Percentiles rank a stretch among this genome's conserved stretches.
Evolutionary conservation across 257 asterid genomes (phyloP).

Genomic region (Ligustrum vulgare): DNA sequence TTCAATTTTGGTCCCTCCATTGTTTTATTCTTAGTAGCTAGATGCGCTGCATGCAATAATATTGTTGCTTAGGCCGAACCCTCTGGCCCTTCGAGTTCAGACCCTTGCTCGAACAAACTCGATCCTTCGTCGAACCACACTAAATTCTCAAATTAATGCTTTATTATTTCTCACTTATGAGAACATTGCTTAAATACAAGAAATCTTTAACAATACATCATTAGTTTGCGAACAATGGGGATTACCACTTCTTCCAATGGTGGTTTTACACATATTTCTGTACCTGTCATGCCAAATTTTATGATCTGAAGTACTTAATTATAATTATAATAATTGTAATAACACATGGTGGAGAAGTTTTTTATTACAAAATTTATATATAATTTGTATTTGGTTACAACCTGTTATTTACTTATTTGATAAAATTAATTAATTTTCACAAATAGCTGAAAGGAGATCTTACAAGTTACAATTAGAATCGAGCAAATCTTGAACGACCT

Average conservation of each 20-base stretch:
- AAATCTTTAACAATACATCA: neutral
- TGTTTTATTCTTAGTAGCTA: neutral
- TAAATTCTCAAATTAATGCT: neutral
- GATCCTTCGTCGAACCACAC: neutral
- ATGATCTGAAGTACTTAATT: too few species aligned
- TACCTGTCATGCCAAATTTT: neutral
- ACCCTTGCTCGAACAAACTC: constrained; percentile 14
- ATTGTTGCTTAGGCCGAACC: constrained; percentile 31
- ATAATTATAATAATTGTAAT: too few species aligned
- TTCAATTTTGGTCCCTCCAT: constrained; percentile 28
- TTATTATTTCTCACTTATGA: neutral
- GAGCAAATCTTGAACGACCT: too few species aligned
- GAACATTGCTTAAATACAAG: constrained; percentile 23
- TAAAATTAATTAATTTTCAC: too few species aligned
- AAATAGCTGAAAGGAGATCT: too few species aligned
- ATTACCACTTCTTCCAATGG: constrained; percentile 28
- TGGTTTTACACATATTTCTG: neutral
- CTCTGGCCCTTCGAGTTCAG: constrained; percentile 16
- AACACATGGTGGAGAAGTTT: too few species aligned
- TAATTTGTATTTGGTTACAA: too few species aligned
- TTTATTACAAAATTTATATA: too few species aligned
- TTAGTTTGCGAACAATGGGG: constrained; percentile 24
- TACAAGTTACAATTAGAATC: too few species aligned
- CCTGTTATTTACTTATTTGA: too few species aligned
- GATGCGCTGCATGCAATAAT: neutral